These are phyloP conservation scores for Tulasnella sp. DNA, from an alignment of 768 basidiomycete species.

Conservation along the genomic window DNA sequence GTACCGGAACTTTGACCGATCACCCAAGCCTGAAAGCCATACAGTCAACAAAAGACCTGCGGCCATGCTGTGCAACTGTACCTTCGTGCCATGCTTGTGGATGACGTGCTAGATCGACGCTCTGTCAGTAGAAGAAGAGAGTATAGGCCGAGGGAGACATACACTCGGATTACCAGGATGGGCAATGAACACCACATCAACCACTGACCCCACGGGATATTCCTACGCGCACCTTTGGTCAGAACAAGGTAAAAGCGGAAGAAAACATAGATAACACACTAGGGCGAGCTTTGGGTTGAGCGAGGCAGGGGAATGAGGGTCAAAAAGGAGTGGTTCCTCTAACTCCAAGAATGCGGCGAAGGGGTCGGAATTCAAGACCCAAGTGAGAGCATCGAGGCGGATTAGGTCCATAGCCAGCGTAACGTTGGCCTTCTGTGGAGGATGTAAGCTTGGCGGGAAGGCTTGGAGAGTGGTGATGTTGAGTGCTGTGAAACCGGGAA, in stretches of 20 bases:
- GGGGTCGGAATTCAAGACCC: neutral
- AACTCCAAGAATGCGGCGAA: slow-evolving; percentile 1
- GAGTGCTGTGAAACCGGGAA: neutral
- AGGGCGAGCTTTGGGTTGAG: neutral
- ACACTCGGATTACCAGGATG: neutral
- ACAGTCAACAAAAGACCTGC: too few relatives aligned
- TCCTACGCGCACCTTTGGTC: neutral
- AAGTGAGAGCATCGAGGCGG: neutral
- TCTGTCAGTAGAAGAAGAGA: neutral
- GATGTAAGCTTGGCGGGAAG: neutral
- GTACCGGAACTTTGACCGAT: neutral
- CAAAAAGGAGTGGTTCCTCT: slow-evolving; percentile 1
- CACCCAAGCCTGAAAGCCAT: neutral
- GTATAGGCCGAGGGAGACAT: too few relatives aligned
- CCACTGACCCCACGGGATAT: neutral
- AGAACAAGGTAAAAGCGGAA: neutral
- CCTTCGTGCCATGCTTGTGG: slow-evolving; percentile 9
- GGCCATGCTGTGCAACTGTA: too few relatives aligned
- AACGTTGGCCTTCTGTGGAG: neutral
- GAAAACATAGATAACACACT: neutral
- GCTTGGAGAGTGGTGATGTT: neutral
- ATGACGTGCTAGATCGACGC: neutral
- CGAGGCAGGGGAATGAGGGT: neutral
- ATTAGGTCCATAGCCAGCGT: neutral
- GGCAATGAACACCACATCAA: neutral